Percentiles rank a stretch among this genome's conserved stretches.
Conservation (phyloP, 805 yeast species). For the Nakazawaea peltata region DNA sequence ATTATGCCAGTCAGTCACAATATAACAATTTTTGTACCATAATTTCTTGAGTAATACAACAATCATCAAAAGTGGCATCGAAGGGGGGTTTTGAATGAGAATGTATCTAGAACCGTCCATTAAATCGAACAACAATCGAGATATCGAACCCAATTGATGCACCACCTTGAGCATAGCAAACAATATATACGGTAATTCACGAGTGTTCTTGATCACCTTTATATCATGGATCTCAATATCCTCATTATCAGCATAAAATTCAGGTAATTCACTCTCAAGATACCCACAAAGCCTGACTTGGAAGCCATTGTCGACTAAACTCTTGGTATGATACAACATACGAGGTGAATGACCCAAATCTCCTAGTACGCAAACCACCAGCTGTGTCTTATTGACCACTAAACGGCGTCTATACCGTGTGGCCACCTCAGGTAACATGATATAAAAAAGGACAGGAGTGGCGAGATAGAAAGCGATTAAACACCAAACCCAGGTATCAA, state of each 20-base stretch:
- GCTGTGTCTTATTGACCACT: slow-evolving; percentile 33
- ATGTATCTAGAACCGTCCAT: slow-evolving; percentile 56
- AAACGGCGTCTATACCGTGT: slow-evolving; percentile 13
- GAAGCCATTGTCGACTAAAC: slow-evolving; percentile 63
- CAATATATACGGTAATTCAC: slow-evolving; percentile 40
- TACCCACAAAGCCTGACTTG: slow-evolving; percentile 84
- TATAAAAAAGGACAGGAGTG: slow-evolving; percentile 35
- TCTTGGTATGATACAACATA: slow-evolving; percentile 82
- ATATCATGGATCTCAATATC: slow-evolving; percentile 46
- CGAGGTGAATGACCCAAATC: slow-evolving; percentile 95
- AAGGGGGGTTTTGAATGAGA: slow-evolving; percentile 88
- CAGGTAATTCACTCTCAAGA: slow-evolving; percentile 46
- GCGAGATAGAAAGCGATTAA: slow-evolving; percentile 36
- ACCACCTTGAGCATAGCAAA: slow-evolving; percentile 56
- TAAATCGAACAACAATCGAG: slow-evolving; percentile 39
- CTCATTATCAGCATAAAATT: slow-evolving; percentile 38
- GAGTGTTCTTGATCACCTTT: slow-evolving; percentile 28
- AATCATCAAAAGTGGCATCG: slow-evolving; percentile 71
- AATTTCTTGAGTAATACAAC: slow-evolving; percentile 41
- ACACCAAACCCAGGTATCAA: slow-evolving; percentile 33
- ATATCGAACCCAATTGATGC: slow-evolving; percentile 42
- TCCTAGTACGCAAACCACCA: slow-evolving; percentile 79
- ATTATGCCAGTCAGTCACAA: slow-evolving; percentile 95
- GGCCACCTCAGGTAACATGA: slow-evolving; percentile 28
- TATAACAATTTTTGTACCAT: slow-evolving; percentile 42